Base-by-base conservation (phyloP, 495 filamentous ascomycete genomes). In the Copromyces sp. region DNA sequence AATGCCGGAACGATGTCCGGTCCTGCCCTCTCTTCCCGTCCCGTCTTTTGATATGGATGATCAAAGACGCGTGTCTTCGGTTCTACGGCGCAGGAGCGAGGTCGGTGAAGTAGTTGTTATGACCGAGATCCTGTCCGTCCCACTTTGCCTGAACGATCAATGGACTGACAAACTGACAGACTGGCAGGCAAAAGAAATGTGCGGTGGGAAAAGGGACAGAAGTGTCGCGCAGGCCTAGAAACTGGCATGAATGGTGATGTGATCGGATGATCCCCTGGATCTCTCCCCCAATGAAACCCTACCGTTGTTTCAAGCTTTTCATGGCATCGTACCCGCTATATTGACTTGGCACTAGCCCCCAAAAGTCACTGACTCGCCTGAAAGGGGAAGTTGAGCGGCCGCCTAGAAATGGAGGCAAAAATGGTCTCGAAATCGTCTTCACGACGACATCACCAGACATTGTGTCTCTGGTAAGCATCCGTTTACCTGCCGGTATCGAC, bases 301-400 rank as follows among this genome's bases (percentile, higher is more conserved):
- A 24, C 53, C 7, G 11, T 65, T 1, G 14, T 35, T 37, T 35
- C 53, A 17, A 35, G 6, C 14, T 32, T 59, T 65, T 65, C 24
- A 65, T 29, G 29, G 29, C 53, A 35, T 4, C 0, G 2, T 35
- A 35, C 7, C 53, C 12, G 53, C 53, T 65, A 65, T 59, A 65
- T 65, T 65, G 29, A 65, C 53, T 65, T 35, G 53, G 29, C 53
- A 65, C 53, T 65, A 65, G 29, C 53, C 53, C 14, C 12, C 9
- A 65, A 17, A 6, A 65, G 53, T 0, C 14, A 35, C 3, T 4
- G 17, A 35, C 1, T 35, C 14, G 53, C 29, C 29, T 65, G 53
- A 65, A 65, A 65, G 1, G 53, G 29, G 29, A 35, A 65, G 0
- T 1, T 16, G 53, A 32, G 53, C 53, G 53, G 47, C 29, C 29